Percentiles rank a stretch among this genome's conserved stretches.
These are phyloP conservation scores for Lachancea lanzarotensis DNA, from an alignment of 805 yeast species.

Conservation along the genomic window DNA sequence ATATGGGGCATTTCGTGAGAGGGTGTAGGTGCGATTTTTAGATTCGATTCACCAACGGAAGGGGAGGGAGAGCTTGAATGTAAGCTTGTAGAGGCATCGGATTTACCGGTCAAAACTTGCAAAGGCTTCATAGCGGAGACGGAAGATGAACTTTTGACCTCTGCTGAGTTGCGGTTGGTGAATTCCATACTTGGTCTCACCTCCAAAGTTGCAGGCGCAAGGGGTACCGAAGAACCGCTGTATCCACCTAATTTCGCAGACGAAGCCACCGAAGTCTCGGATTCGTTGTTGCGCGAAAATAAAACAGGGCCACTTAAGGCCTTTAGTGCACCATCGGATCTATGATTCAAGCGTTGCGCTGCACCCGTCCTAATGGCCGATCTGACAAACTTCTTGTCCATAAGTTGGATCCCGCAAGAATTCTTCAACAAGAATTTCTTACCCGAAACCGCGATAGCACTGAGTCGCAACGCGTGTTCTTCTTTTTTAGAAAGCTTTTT, in stretches of 20 bases:
- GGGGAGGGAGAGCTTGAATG: background rate
- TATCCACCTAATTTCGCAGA: constrained; percentile 17
- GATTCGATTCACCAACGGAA: background rate
- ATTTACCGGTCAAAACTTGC: constrained; percentile 1
- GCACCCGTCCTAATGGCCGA: constrained; percentile 2
- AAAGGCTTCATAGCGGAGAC: background rate
- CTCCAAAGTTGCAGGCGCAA: constrained; percentile 24
- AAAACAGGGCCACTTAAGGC: background rate
- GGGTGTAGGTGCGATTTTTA: background rate
- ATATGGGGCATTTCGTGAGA: background rate
- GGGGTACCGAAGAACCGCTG: constrained; percentile 31
- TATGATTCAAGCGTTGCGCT: background rate
- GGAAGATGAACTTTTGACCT: constrained; percentile 5
- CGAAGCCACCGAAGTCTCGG: background rate
- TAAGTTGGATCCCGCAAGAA: constrained; percentile 11
- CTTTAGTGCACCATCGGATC: background rate
- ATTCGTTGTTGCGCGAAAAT: constrained; percentile 16
- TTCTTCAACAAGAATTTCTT: constrained; percentile 13
- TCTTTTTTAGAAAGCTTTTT: constrained; percentile 4
- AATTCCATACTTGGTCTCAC: constrained; percentile 18
- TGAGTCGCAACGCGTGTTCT: constrained; percentile 11
- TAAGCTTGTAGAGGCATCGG: constrained; percentile 6
- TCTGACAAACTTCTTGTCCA: constrained; percentile 2
- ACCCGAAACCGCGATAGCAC: constrained; percentile 11
- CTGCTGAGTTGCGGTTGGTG: background rate